Evolutionary conservation across 805 yeast species (phyloP).

Genomic region (Zygosaccharomyces bisporus): DNA sequence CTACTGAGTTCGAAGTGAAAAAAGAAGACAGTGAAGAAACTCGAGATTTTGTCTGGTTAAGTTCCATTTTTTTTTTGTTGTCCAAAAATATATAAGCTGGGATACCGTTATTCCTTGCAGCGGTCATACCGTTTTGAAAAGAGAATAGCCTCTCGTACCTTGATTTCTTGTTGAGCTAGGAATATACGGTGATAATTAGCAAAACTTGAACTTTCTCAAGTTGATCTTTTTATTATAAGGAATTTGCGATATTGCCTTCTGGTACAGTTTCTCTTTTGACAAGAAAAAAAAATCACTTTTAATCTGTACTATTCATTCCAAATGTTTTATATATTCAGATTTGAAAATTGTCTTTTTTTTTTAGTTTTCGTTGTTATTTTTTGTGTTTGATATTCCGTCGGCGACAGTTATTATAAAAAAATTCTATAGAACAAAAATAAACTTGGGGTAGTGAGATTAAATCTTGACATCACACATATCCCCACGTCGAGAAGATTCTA

Average conservation of each 20-base stretch:
- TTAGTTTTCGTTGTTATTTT: neutral
- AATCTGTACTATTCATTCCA: too few relatives aligned
- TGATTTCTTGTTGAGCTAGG: neutral
- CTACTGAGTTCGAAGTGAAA: slow-evolving; percentile 11
- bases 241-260: neutral
- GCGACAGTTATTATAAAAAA: slow-evolving; percentile 1
- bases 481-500: slow-evolving; percentile 59
- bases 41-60: slow-evolving; percentile 8
- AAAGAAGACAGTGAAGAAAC: slow-evolving; percentile 19
- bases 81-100: slow-evolving; percentile 7
- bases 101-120: slow-evolving; percentile 9
- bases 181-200: slow-evolving; percentile 2
- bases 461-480: slow-evolving; percentile 43
- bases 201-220: neutral
- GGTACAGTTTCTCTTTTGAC: neutral
- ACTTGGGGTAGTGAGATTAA: neutral
- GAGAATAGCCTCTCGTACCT: too few relatives aligned
- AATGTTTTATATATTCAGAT: neutral
- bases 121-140: slow-evolving; percentile 9
- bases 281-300: too few relatives aligned
- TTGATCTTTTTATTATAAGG: slow-evolving; percentile 4
- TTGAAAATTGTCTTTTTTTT: neutral
- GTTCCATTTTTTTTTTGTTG: slow-evolving; percentile 4
- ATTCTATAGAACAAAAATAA: neutral
- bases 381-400: neutral